Evolutionary conservation across 495 filamentous ascomycete genomes (phyloP), one percentile per base, ranked within the genome.

Genomic region (Xylaria venustula): DNA sequence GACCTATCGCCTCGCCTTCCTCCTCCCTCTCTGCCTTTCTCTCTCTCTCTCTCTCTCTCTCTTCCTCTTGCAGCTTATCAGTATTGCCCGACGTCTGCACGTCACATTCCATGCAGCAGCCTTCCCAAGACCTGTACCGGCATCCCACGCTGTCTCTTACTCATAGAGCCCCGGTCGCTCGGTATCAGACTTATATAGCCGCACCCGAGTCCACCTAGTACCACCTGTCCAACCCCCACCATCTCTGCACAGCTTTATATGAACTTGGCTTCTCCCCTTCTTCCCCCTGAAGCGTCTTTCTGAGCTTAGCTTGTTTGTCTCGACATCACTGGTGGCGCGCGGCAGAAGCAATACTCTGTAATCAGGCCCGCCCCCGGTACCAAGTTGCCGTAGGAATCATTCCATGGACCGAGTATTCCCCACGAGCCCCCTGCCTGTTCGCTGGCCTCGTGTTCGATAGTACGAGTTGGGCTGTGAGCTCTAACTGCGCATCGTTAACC

Each of bases 351-450:
- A 53, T 53, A 53, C 25, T 60, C 58, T 26, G 50, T 48, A 47
- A 30, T 46, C 50, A 54, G 41, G 23, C 44, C 44, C 17, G 14
- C 50, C 41, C 22, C 41, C 41, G 49, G 58, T 61, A 54, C 58
- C 54, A 48, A 59, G 58, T 51, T 61, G 54, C 58, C 60, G 62
- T 62, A 48, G 47, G 52, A 64, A 49, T 57, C 55, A 60, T 67
- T 71, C 69, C 64, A 67, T 69, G 64, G 67, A 69, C 64, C 64
- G 58, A 69, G 62, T 64, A 67, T 62, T 65, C 50, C 63, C 58
- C 49, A 54, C 48, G 36, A 58, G 48, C 57, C 60, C 49, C 56
- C 54, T 63, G 22, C 45, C 62, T 58, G 62, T 60, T 65, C 58
- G 64, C 60, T 54, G 64, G 62, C 60, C 56, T 44, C 66, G 60